A percentile compares a stretch with the other conserved stretches of the same genome.
phyloP scores from a whole-genome alignment of 805 yeast species.

The Lipomyces chichibuensis region DNA sequence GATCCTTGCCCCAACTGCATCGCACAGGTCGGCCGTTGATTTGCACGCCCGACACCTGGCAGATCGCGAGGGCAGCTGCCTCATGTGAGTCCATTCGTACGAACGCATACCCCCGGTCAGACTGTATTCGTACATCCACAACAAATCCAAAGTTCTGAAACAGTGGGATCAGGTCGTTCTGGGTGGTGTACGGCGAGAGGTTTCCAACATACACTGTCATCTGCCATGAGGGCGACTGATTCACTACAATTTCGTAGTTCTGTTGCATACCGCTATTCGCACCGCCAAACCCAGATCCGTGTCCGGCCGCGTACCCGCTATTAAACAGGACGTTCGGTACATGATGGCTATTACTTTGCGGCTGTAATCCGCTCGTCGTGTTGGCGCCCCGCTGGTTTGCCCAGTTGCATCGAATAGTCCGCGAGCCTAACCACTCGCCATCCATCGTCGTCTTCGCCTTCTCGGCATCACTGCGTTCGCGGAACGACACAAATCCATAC shows the following conservation, averaged over 20 bases:
- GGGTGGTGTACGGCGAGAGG: conserved; percentile 74
- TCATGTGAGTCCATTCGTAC: conserved; percentile 86
- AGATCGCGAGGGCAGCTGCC: conserved; percentile 84
- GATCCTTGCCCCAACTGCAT: conserved; percentile 85
- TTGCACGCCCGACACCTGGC: conserved; percentile 64
- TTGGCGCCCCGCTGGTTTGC: conserved; percentile 58
- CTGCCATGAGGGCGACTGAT: conserved; percentile 81
- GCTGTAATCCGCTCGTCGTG: not conserved
- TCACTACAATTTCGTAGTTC: conserved; percentile 67
- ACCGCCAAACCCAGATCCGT: not conserved
- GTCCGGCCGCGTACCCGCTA: not conserved
- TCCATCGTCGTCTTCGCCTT: conserved; percentile 71
- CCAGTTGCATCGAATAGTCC: conserved; percentile 85
- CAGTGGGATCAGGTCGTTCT: conserved; percentile 70
- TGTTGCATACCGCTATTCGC: conserved; percentile 48
- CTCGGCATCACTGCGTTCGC: conserved; percentile 69
- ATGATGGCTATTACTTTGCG: not conserved
- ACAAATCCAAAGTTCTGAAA: conserved; percentile 80
- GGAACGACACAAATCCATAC: conserved; percentile 84
- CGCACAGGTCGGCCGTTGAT: conserved; percentile 77
- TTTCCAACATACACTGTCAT: conserved; percentile 88
- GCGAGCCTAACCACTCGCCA: conserved; percentile 70
- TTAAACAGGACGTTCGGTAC: not conserved
- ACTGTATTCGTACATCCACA: conserved; percentile 76
- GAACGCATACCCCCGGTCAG: conserved; percentile 86